Evolutionary conservation across 2,329 filamentous ascomycete genomes (phyloP).

Genomic region (Bipolaris cookei): DNA sequence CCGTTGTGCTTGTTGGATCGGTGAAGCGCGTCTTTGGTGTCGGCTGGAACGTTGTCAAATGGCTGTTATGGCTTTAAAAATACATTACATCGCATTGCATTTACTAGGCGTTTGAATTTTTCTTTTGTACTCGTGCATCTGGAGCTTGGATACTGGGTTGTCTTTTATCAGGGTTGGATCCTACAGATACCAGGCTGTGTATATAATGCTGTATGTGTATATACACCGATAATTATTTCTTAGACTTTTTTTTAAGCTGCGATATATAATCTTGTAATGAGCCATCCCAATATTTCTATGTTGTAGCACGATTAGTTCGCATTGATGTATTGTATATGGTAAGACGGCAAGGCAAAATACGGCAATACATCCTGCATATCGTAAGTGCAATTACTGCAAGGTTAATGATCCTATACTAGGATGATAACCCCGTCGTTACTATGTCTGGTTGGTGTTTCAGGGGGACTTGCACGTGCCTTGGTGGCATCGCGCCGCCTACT

Average conservation of each 20-base stretch:
- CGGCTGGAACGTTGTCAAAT: slow-evolving; percentile 67
- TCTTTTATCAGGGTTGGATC: slow-evolving; percentile 5
- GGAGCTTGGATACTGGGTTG: slow-evolving; percentile 2
- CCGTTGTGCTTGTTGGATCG: slow-evolving; percentile 77
- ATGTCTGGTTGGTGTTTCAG: slow-evolving; percentile 1
- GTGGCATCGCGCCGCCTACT: slow-evolving; percentile 6
- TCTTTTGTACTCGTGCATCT: slow-evolving; percentile 1
- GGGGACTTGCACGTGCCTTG: slow-evolving; percentile 13
- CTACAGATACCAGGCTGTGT: slow-evolving; percentile 4
- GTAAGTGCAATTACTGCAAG: not conserved
- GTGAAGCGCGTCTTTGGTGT: slow-evolving; percentile 68
- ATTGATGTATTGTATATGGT: not conserved
- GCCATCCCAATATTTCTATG: not conserved
- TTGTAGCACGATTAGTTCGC: not conserved
- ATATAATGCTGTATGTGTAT: slow-evolving; percentile 13
- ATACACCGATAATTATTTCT: not conserved
- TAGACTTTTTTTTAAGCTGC: not conserved
- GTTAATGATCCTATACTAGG: not conserved
- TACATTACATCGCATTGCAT: slow-evolving; percentile 7
- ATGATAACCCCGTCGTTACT: not conserved
- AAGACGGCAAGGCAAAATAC: not conserved
- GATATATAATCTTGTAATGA: slow-evolving; percentile 10
- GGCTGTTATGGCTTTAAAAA: slow-evolving; percentile 73
- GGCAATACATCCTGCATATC: no score
- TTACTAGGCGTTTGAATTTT: slow-evolving; percentile 2